Conservation (phyloP, 176 grass and related monocot genomes). For the Coix lacrymajobi region DNA sequence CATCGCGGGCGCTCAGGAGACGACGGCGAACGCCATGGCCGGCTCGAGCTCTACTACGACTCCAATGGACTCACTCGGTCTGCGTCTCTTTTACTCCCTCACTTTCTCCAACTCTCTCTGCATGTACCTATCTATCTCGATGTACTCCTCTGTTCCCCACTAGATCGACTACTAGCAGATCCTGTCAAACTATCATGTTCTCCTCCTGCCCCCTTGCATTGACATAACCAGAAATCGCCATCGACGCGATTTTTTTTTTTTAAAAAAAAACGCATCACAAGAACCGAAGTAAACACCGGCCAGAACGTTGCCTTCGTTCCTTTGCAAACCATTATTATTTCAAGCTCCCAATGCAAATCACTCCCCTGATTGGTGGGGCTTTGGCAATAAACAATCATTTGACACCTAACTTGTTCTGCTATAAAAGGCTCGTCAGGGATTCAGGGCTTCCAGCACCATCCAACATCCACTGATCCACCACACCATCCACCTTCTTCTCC, state of each 20-base stretch:
- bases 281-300: constrained; percentile 44
- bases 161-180: no score
- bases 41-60: no score
- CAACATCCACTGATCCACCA: background rate
- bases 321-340: constrained; percentile 28
- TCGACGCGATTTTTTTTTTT: no score
- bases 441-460: constrained; percentile 2
- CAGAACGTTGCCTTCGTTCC: constrained; percentile 24
- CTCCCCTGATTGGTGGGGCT: constrained; percentile 11
- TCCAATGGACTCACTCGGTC: no score
- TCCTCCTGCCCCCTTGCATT: constrained; percentile 1
- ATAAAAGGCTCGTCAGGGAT: constrained; percentile 45
- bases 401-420: constrained; percentile 32
- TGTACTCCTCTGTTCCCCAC: no score
- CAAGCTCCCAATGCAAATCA: constrained; percentile 7
- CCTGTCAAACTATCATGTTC: no score
- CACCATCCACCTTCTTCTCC: background rate
- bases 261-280: background rate
- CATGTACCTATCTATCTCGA: no score
- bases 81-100: no score
- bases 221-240: constrained; percentile 17
- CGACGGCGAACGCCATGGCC: no score
- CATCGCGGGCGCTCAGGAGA: no score
- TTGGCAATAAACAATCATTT: constrained; percentile 34
- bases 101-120: no score